phyloP scores from a whole-genome alignment of 495 filamentous ascomycete species.

The Penicillium fimorum region DNA sequence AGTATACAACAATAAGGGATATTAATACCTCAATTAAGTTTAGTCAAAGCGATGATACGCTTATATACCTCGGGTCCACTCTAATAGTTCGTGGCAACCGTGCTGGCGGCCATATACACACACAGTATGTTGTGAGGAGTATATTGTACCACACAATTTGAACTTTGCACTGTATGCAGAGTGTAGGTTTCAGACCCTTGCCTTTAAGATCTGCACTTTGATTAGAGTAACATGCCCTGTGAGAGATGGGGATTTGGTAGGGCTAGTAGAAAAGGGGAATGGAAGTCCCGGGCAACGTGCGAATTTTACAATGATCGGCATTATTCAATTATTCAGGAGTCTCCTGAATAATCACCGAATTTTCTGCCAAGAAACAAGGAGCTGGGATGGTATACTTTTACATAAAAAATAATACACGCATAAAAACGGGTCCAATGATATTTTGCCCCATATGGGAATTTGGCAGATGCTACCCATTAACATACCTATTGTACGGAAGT shows the following conservation, averaged over 20 bases:
- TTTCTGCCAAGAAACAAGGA: constrained; percentile 5
- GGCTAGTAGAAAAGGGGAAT: not conserved
- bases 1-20: no score
- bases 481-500: not conserved
- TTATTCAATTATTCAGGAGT: constrained; percentile 3
- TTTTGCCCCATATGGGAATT: not conserved
- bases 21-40: constrained; percentile 12
- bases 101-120: constrained; percentile 20
- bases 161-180: not conserved
- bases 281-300: not conserved
- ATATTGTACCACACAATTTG: not conserved
- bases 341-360: not conserved
- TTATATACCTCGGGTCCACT: constrained; percentile 20
- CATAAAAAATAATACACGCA: not conserved
- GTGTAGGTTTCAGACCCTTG: not conserved
- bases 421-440: not conserved
- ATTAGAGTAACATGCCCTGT: not conserved
- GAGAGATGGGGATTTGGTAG: not conserved
- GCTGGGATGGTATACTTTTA: not conserved
- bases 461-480: not conserved
- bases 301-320: constrained; percentile 5
- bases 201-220: not conserved
- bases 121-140: constrained; percentile 15
- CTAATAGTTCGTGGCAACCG: constrained; percentile 16
- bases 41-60: constrained; percentile 5